These are phyloP conservation scores for Aspergillus coremiiformis DNA, from an alignment of 495 filamentous ascomycete genomes.

Conservation along the genomic window DNA sequence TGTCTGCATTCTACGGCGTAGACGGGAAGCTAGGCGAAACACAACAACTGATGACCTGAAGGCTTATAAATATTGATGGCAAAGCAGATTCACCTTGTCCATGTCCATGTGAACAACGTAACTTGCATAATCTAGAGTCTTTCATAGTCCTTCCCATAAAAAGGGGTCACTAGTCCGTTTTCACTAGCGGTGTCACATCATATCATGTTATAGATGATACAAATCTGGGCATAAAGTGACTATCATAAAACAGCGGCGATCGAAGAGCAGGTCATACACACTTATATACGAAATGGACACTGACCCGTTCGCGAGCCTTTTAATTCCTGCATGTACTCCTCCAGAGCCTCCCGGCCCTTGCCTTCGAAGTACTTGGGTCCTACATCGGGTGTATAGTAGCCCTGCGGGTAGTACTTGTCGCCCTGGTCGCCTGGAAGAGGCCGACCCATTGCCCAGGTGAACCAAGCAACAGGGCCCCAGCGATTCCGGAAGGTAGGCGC, in stretches of 20 bases:
- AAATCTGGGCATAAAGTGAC: no score
- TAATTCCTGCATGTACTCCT: conserved; percentile 35
- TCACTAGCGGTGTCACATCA: no score
- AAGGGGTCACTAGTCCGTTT: no score
- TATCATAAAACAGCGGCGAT: background rate
- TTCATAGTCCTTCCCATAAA: no score
- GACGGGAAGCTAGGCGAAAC: no score
- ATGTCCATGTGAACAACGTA: no score
- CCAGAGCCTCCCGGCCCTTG: conserved; percentile 36
- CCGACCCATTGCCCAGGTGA: conserved; percentile 45
- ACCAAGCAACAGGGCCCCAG: conserved; percentile 49
- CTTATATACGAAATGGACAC: conserved; percentile 42
- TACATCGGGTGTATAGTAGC: conserved; percentile 50
- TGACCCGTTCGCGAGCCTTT: conserved; percentile 38
- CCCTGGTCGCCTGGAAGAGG: conserved; percentile 55
- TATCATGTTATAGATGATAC: no score
- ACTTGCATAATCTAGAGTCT: no score
- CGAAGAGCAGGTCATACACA: background rate
- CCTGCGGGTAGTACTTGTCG: conserved; percentile 48
- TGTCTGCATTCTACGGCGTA: no score
- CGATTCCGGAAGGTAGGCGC: conserved; percentile 54
- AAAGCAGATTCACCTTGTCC: no score
- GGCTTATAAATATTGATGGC: no score
- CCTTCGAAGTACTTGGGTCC: conserved; percentile 52
- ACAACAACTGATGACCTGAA: no score